Evolutionary conservation across 371 early-diverging fungal genomes (phyloP).

Genomic region (Phascolomyces articulosus): DNA sequence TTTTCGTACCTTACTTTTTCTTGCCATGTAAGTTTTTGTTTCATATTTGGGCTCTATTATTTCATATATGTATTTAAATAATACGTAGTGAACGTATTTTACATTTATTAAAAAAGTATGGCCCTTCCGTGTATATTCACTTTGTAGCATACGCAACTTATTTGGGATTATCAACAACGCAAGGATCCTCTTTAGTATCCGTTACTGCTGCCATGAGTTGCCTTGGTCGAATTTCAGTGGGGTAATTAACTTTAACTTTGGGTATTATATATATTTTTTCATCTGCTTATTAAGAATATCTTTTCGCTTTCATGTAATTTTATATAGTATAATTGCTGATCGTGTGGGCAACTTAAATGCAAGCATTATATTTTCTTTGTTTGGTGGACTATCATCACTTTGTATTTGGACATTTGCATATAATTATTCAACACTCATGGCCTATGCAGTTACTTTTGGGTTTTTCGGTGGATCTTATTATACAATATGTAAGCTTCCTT

Average conservation of each 20-base stretch:
- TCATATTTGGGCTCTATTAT: too few species aligned
- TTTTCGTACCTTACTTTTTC: constrained; percentile 18
- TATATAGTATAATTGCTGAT: constrained; percentile 40
- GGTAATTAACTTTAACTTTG: constrained; percentile 7
- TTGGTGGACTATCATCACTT: constrained; percentile 33
- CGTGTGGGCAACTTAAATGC: constrained; percentile 47
- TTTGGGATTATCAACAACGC: constrained; percentile 17
- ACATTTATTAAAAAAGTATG: neutral
- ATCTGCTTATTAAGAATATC: neutral
- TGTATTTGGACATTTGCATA: constrained; percentile 55
- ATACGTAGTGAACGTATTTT: too few species aligned
- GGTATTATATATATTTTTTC: neutral
- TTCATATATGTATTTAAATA: too few species aligned
- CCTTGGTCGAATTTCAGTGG: constrained; percentile 54
- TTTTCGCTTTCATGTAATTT: neutral
- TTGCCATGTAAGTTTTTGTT: constrained; percentile 12
- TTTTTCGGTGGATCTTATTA: constrained; percentile 43
- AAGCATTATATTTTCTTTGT: constrained; percentile 30
- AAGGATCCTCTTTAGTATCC: constrained; percentile 38
- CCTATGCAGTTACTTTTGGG: constrained; percentile 41
- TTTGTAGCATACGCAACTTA: constrained; percentile 11
- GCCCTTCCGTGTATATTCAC: neutral
- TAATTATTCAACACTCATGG: constrained; percentile 34
- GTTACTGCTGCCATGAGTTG: constrained; percentile 53
- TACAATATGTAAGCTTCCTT: constrained; percentile 15